A percentile compares a stretch with the other conserved stretches of the same genome.
These are phyloP conservation scores for Nepenthes alata DNA, from an alignment of 179 eudicot species.

Conservation along the genomic window DNA sequence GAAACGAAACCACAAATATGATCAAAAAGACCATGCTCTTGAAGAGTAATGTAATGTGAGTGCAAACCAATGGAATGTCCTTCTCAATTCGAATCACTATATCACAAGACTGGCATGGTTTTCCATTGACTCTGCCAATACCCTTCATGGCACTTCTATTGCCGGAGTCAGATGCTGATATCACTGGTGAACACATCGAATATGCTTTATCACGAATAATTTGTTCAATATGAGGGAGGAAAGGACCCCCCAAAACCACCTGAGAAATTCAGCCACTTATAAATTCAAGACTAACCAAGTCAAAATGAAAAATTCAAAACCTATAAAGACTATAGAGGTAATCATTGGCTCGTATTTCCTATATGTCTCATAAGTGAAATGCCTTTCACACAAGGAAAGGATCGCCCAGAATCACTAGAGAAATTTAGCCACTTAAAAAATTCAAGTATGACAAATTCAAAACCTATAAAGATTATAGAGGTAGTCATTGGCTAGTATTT, in stretches of 20 bases:
- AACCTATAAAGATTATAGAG: no score
- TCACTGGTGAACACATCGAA: conserved; percentile 55
- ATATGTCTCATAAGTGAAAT: no score
- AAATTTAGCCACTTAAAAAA: no score
- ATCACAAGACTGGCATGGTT: conserved; percentile 62
- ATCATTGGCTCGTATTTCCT: no score
- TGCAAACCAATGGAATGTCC: conserved; percentile 51
- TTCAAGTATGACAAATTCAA: no score
- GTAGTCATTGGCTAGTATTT: no score
- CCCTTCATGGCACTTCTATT: conserved; percentile 49
- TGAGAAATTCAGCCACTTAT: conserved; percentile 12
- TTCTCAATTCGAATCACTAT: conserved; percentile 47
- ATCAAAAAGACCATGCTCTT: background rate
- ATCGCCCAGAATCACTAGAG: no score
- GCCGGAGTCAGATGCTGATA: conserved; percentile 61
- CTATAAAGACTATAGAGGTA: no score
- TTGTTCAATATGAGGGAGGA: conserved; percentile 69
- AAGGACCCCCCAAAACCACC: conserved; percentile 93
- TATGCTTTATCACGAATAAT: conserved; percentile 74
- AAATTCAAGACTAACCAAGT: no score
- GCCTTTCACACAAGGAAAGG: no score
- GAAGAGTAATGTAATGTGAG: background rate
- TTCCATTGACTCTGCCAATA: conserved; percentile 26
- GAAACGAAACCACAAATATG: background rate
- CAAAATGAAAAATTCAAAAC: no score